These are phyloP conservation scores for Vitis riparia DNA, from an alignment of 164 flowering plant species.

Conservation along the genomic window DNA sequence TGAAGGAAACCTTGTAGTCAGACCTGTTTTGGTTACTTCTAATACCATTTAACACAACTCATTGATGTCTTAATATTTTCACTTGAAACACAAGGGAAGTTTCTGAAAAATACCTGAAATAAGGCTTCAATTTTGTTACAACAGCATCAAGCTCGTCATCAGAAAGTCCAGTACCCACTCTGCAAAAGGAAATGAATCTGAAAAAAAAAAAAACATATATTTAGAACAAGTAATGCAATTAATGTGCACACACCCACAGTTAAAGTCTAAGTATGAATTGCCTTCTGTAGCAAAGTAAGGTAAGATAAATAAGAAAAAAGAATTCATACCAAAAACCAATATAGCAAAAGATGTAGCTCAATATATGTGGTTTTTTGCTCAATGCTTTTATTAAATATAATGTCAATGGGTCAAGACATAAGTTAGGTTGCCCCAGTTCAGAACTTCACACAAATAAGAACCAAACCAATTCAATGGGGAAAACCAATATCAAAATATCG, in stretches of 20 bases:
- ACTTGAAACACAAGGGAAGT: not conserved
- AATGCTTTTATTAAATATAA: too few species aligned
- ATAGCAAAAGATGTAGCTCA: too few species aligned
- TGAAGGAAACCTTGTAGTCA: not conserved
- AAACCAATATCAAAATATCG: too few species aligned
- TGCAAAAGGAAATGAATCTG: constrained; percentile 92
- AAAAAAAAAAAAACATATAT: constrained; percentile 9
- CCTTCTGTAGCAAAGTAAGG: too few species aligned
- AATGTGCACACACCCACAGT: not conserved
- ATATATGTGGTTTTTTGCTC: too few species aligned
- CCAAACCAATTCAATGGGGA: too few species aligned
- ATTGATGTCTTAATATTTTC: not conserved
- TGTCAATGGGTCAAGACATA: too few species aligned
- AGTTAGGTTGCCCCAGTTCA: too few species aligned
- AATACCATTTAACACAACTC: not conserved
- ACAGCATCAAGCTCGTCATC: constrained; percentile 87
- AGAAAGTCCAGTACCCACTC: constrained; percentile 95
- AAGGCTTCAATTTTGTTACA: constrained; percentile 83
- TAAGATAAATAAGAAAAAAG: too few species aligned
- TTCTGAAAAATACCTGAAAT: constrained; percentile 57
- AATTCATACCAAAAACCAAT: too few species aligned
- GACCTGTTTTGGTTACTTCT: not conserved
- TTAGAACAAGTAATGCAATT: not conserved
- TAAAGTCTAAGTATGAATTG: not conserved
- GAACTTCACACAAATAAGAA: too few species aligned